Percentiles rank a stretch among this genome's conserved stretches.
Evolutionary conservation across 305 asterid genomes (phyloP).

Genomic region (Solanum hybrid): DNA sequence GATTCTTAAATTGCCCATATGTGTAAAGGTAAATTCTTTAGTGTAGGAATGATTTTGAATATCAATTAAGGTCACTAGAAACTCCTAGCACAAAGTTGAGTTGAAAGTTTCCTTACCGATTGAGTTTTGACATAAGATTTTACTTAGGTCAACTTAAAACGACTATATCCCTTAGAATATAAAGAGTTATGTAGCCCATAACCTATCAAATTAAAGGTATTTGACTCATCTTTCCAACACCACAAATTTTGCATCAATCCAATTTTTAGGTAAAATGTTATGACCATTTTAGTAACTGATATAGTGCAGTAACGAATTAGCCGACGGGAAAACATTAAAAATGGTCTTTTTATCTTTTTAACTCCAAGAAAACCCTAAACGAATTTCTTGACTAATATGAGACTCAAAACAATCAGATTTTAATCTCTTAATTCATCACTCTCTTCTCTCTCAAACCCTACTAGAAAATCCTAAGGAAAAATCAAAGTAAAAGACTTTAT

Average conservation of each 20-base stretch:
- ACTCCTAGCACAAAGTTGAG: background rate
- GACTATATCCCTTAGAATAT: background rate
- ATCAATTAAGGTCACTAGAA: background rate
- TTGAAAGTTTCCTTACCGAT: background rate
- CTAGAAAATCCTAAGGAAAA: background rate
- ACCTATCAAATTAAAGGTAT: background rate
- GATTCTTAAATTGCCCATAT: background rate
- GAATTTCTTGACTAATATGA: background rate
- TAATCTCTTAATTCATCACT: background rate
- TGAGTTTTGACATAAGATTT: background rate
- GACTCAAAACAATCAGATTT: background rate
- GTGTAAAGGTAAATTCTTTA: background rate
- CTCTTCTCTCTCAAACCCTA: background rate
- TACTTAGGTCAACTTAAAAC: background rate
- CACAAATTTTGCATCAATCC: background rate
- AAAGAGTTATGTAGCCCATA: too few species aligned
- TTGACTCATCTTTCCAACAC: too few species aligned
- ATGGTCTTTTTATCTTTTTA: background rate
- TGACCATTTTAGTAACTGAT: background rate
- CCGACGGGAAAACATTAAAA: background rate
- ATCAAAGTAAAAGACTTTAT: background rate
- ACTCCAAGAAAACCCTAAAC: background rate
- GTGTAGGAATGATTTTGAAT: background rate
- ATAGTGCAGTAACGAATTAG: background rate
- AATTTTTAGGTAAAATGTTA: background rate